Evolutionary conservation across 805 yeast genomes (phyloP), one percentile per base, ranked within the genome.

Genomic region (Metschnikowia proteae): DNA sequence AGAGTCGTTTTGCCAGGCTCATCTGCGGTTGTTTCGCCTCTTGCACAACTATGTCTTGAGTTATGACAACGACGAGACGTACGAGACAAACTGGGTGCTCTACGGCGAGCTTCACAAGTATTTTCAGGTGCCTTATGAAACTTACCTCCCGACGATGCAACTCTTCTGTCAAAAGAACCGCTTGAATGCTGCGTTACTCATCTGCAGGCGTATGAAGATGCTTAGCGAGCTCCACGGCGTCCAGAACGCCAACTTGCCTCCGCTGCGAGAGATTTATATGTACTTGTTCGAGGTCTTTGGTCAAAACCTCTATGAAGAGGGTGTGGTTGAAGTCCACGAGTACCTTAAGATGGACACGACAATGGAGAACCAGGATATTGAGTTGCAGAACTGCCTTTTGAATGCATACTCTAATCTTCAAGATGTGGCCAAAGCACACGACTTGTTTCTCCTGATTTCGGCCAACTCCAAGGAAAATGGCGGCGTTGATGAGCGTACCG

Each of bases 251-350:
- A 51, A 53, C 35, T 31, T 27, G 5, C 57, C 61, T 2, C 61
- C 61, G 1, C 55, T 48, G 55, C 43, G 52, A 17, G 83, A 80
- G 23, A 78, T 85, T 63, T 88, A 86, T 57, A 63, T 75, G 47
- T 78, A 78, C 54, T 62, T 86, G 25, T 82, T 87, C 60, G 70
- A 76, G 45, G 77, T 77, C 42, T 85, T 85, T 65, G 86, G 89
- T 1, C 72, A 73, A 43, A 67, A 69, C 45, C 65, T 74, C 31
- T 86, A 82, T 55, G 81, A 77, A 49, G 83, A 82, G 6, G 94
- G 92, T 0, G 80, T 86, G 13, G 71, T 71, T 43, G 84, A 82
- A 49, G 63, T 87, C 3, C 88, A 86, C 55, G 76, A 80, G 47
- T 74, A 77, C 41, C 66, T 84, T 60, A 82, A 85, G 48, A 76